Base-by-base conservation (phyloP, 148 eudicot species). In the Pharnaceum exiguum region DNA sequence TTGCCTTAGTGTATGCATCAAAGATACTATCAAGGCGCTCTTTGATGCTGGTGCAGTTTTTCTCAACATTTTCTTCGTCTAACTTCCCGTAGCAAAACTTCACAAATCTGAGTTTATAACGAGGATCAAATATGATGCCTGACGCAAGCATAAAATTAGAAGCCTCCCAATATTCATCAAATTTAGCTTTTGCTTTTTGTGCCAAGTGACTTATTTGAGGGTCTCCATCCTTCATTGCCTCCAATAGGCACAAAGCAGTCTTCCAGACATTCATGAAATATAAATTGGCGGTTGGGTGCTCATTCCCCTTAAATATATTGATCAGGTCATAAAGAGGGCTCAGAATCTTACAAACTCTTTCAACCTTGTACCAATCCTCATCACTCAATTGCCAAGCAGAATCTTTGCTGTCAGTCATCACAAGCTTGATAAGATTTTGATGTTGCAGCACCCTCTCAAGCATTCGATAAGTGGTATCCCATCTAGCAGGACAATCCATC, bases 81-180 rank as follows among this genome's bases (percentile, higher is more conserved):
- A 45, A 45, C 18, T 18, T 45, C 22, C 22, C 11, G 22, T 45
- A 45, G 22, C 48, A 45, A 13, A 18, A 45, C 23, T 45, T 45
- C 24, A 45, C 48, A 45, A 45, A 45, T 5, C 48, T 45, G 7
- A 45, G 48, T 45, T 45, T 45, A 26, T 45, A 45, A 8, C 48
- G 48, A 5, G 48, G 48, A 45, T 45, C 48, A 45, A 45, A 18
- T 45, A 45, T 5, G 10, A 19, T 19, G 11, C 25, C 24, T 18
- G 18, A 45, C 2, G 25, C 48, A 45, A 45, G 48, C 24, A 9
- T 4, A 10, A 15, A 24, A 45, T 18, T 5, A 12, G 18, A 18
- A 13, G 25, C 7, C 48, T 45, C 48, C 25, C 16, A 19, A 45
- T 45, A 19, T 26, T 45, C 48, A 3, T 18, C 48, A 21, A 45